Percentiles rank a stretch among this genome's conserved stretches.
Conservation (phyloP, 768 basidiomycete species). For the Dioszegia hungarica region DNA sequence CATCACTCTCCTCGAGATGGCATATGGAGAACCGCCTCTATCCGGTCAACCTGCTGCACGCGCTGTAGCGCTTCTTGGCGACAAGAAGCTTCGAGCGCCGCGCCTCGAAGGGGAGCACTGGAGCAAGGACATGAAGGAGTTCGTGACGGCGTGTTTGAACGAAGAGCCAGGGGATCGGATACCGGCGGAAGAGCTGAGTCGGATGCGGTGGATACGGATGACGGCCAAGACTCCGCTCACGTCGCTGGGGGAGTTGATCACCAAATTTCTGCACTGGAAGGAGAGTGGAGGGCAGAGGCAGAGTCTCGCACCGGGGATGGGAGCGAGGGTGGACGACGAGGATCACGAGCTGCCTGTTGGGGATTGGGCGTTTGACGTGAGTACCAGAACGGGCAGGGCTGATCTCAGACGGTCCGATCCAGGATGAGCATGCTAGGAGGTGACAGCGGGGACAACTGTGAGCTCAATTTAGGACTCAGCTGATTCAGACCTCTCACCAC, state of each 20-base stretch:
- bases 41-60: slow-evolving; percentile 74
- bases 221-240: slow-evolving; percentile 63
- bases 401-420: slow-evolving; percentile 43
- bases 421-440: slow-evolving; percentile 38
- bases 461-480: background rate
- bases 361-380: slow-evolving; percentile 48
- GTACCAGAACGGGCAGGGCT: slow-evolving; percentile 10
- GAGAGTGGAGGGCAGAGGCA: slow-evolving; percentile 65
- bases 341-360: slow-evolving; percentile 26
- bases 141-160: slow-evolving; percentile 73
- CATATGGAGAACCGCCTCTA: slow-evolving; percentile 92
- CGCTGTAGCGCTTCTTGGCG: slow-evolving; percentile 76
- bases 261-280: slow-evolving; percentile 69
- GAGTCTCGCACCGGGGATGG: slow-evolving; percentile 57
- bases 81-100: slow-evolving; percentile 73
- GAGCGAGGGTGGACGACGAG: slow-evolving; percentile 58
- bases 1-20: slow-evolving; percentile 93
- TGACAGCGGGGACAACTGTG: slow-evolving; percentile 14
- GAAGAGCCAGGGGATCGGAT: slow-evolving; percentile 75
- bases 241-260: slow-evolving; percentile 71
- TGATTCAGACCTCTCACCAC: slow-evolving; percentile 18
- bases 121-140: slow-evolving; percentile 80
- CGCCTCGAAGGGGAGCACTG: slow-evolving; percentile 71
- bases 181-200: slow-evolving; percentile 79
- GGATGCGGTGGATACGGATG: slow-evolving; percentile 80